Conservation (phyloP, 495 filamentous ascomycete species). For the Cladorrhinum samala region DNA sequence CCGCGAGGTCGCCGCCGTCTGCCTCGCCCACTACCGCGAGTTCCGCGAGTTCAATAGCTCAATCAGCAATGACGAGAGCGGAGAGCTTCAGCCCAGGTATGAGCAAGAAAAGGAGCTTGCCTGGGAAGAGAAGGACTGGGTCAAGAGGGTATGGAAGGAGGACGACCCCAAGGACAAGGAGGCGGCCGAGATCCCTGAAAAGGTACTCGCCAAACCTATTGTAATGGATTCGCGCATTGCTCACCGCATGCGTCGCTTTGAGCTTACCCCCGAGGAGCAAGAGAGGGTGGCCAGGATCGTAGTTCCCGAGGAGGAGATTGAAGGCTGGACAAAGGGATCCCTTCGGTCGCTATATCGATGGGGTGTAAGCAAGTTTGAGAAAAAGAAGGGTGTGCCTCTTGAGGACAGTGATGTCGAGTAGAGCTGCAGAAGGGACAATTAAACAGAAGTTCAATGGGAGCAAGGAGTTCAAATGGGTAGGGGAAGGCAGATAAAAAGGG, state of each 20-base stretch:
- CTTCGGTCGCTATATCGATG: conserved; percentile 40
- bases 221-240: conserved; percentile 74
- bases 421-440: not conserved
- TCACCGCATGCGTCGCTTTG: conserved; percentile 74
- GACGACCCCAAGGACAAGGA: conserved; percentile 58
- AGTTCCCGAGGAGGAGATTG: conserved; percentile 59
- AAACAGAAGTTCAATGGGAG: not conserved
- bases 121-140: conserved; percentile 81
- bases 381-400: conserved; percentile 18
- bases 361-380: conserved; percentile 27
- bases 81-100: conserved; percentile 23
- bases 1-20: conserved; percentile 78
- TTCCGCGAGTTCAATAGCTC: conserved; percentile 31
- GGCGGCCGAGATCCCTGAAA: conserved; percentile 43
- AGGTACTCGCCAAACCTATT: conserved; percentile 70
- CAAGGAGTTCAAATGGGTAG: not conserved
- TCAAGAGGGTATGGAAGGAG: conserved; percentile 68
- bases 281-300: conserved; percentile 55
- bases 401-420: conserved; percentile 24
- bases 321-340: conserved; percentile 54
- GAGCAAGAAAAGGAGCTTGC: conserved; percentile 69
- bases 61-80: conserved; percentile 18
- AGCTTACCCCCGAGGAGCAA: conserved; percentile 59
- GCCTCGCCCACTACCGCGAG: conserved; percentile 57
- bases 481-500: too few relatives aligned